Conservation (phyloP, 2,329 filamentous ascomycete genomes). For the Botrytis elliptica region DNA sequence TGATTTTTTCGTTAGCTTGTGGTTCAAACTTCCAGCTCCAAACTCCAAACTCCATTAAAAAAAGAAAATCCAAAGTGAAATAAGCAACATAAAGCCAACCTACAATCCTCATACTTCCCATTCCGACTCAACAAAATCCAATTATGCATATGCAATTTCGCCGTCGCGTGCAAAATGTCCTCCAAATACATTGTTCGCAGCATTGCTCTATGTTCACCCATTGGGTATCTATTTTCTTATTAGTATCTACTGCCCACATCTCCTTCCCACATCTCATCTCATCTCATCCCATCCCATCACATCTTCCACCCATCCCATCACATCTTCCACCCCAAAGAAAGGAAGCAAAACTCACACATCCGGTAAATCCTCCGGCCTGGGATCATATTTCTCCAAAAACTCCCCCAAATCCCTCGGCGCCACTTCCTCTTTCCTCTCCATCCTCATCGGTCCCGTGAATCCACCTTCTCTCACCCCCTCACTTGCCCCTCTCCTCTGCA, state of each 20-base stretch:
- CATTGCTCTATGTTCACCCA: slow-evolving; percentile 23
- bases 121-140: slow-evolving; percentile 27
- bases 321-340: background rate
- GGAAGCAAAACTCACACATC: background rate
- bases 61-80: background rate
- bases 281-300: no score
- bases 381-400: slow-evolving; percentile 28
- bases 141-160: slow-evolving; percentile 25
- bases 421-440: no score
- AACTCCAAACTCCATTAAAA: background rate
- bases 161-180: slow-evolving; percentile 25
- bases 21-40: no score
- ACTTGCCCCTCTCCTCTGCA: slow-evolving; percentile 7
- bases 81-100: background rate
- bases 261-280: no score
- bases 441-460: background rate
- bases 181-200: slow-evolving; percentile 25
- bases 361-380: background rate
- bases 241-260: background rate
- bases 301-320: no score
- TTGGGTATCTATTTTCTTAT: slow-evolving; percentile 1
- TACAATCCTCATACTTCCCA: slow-evolving; percentile 26
- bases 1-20: no score
- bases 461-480: background rate
- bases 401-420: slow-evolving; percentile 6